Conservation (phyloP, 2,329 filamentous ascomycete genomes). For the Neonectria ditissima region DNA sequence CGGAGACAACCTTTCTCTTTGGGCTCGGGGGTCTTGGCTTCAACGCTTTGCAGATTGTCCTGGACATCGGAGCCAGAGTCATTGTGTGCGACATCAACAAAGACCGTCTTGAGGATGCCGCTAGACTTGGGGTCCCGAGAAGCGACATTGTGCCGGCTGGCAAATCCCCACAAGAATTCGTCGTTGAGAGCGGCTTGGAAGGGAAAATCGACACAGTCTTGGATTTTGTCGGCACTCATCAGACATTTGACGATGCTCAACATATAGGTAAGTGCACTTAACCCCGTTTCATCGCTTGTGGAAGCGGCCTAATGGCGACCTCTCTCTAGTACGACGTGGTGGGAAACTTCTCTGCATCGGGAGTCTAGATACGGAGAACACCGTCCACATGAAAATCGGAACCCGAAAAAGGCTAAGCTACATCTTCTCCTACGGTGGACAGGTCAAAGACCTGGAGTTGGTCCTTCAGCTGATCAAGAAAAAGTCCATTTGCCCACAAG, state of each 20-base stretch:
- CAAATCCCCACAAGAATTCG: slow-evolving; percentile 26
- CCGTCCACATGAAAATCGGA: slow-evolving; percentile 57
- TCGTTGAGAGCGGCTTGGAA: slow-evolving; percentile 10
- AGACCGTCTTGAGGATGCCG: slow-evolving; percentile 32
- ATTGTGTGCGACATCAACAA: slow-evolving; percentile 37
- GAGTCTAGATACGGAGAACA: slow-evolving; percentile 53
- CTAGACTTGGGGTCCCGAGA: slow-evolving; percentile 20
- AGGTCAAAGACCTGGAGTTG: slow-evolving; percentile 52
- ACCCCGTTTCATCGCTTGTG: neutral
- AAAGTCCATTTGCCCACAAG: slow-evolving; percentile 26
- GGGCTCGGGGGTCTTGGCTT: slow-evolving; percentile 34
- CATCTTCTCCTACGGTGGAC: slow-evolving; percentile 58
- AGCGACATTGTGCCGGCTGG: slow-evolving; percentile 32
- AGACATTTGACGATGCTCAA: slow-evolving; percentile 41
- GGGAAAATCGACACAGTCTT: slow-evolving; percentile 33
- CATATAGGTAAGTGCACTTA: slow-evolving; percentile 29
- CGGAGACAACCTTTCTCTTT: slow-evolving; percentile 33
- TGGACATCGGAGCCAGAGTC: slow-evolving; percentile 30
- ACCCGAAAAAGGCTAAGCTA: slow-evolving; percentile 56
- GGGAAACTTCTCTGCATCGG: slow-evolving; percentile 55
- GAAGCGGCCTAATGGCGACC: neutral
- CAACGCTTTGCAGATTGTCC: slow-evolving; percentile 36
- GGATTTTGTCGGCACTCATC: slow-evolving; percentile 39
- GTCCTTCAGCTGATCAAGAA: slow-evolving; percentile 40
- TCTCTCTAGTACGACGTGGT: slow-evolving; percentile 29